These are phyloP conservation scores for Kitagawia praeruptora DNA, from an alignment of 129 eudicot genomes.

Conservation along the genomic window DNA sequence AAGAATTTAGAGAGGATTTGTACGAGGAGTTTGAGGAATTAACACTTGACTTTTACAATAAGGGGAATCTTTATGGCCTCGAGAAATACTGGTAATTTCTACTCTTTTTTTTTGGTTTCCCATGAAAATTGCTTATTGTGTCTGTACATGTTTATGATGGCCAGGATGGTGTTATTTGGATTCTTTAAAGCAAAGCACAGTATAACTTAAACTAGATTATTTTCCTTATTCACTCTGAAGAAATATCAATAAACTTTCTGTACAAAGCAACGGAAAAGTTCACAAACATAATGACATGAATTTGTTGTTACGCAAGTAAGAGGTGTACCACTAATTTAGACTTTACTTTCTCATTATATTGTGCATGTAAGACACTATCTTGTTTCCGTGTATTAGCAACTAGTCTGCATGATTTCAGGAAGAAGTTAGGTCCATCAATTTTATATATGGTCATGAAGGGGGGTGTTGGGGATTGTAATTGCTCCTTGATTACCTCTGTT, in stretches of 20 bases:
- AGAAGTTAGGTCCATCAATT: not conserved
- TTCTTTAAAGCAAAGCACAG: not conserved
- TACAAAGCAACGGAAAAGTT: not conserved
- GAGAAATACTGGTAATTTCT: constrained; percentile 78
- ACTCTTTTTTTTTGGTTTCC: not conserved
- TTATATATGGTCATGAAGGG: not conserved
- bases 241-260: not conserved
- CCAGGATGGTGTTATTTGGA: not conserved
- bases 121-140: not conserved
- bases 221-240: not conserved
- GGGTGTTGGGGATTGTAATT: not conserved
- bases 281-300: not conserved
- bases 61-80: constrained; percentile 87
- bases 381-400: no score
- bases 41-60: constrained; percentile 67
- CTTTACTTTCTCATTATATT: not conserved
- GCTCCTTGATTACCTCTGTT: not conserved
- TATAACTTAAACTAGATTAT: not conserved
- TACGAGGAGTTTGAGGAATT: constrained; percentile 74
- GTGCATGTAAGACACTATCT: no score
- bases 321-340: not conserved
- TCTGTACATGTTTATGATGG: not conserved
- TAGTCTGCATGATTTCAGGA: not conserved
- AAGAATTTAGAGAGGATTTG: constrained; percentile 67
- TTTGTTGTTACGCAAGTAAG: not conserved